A percentile compares a stretch with the other conserved stretches of the same genome.
phyloP scores from a whole-genome alignment of 179 eudicot species.

The Monotropa hypopitys region DNA sequence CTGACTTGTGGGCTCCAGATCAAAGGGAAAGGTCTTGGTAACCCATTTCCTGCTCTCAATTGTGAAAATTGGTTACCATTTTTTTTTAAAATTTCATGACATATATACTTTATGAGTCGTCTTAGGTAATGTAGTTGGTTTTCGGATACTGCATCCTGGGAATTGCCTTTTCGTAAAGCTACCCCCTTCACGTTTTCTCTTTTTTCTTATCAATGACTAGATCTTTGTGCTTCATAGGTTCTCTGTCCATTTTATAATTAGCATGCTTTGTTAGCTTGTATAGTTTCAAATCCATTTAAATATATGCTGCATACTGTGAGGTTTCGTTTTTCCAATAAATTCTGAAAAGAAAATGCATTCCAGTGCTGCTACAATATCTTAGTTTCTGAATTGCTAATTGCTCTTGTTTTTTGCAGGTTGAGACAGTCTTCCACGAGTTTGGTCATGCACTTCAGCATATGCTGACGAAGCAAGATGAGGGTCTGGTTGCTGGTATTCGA shows the following conservation, averaged over 20 bases:
- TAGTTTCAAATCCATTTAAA: neutral
- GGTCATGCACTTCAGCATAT: slow-evolving; percentile 99
- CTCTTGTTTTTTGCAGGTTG: slow-evolving; percentile 42
- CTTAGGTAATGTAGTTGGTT: neutral
- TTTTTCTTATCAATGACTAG: neutral
- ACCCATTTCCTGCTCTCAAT: neutral
- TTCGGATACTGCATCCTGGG: neutral
- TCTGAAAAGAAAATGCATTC: neutral
- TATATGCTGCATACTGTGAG: neutral
- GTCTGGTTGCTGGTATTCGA: slow-evolving; percentile 93
- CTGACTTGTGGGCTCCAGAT: neutral
- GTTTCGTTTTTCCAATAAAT: neutral
- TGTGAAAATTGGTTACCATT: neutral
- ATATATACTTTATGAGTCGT: neutral
- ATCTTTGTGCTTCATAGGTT: neutral
- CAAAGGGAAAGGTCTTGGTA: neutral
- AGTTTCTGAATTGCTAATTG: neutral
- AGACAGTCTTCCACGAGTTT: slow-evolving; percentile 98
- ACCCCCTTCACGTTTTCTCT: neutral
- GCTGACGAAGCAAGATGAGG: slow-evolving; percentile 95
- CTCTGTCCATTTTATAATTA: neutral
- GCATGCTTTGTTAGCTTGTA: neutral
- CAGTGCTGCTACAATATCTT: neutral
- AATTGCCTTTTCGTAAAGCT: neutral
- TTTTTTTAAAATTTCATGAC: no score